phyloP scores from a whole-genome alignment of 768 basidiomycete genomes.

The Tricholoma bakamatsutake region DNA sequence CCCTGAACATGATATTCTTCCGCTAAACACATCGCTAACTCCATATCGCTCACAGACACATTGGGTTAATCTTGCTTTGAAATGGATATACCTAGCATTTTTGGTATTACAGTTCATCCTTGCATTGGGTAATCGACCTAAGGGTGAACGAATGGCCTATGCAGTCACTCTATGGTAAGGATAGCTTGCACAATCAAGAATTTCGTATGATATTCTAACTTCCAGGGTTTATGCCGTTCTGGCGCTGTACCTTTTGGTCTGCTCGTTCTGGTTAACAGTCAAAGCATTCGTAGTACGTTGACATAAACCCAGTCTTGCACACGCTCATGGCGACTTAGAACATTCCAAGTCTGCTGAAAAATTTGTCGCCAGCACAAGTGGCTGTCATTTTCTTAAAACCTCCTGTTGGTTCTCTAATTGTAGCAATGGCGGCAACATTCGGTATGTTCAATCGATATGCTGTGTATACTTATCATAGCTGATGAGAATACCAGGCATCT shows the following conservation, averaged over 20 bases:
- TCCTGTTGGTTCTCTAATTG: slow-evolving; percentile 75
- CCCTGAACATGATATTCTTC: neutral
- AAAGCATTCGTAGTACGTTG: slow-evolving; percentile 65
- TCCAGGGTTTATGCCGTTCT: slow-evolving; percentile 78
- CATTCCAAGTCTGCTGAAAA: slow-evolving; percentile 46
- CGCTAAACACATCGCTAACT: neutral
- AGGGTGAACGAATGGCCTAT: slow-evolving; percentile 78
- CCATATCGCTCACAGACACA: slow-evolving; percentile 52
- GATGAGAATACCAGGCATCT: slow-evolving; percentile 49
- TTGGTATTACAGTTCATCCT: slow-evolving; percentile 68
- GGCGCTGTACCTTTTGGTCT: slow-evolving; percentile 78
- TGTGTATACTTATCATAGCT: neutral
- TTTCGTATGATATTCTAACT: slow-evolving; percentile 5
- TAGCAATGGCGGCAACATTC: slow-evolving; percentile 84
- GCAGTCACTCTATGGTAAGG: slow-evolving; percentile 66
- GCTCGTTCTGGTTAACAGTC: slow-evolving; percentile 80
- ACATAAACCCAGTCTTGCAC: neutral
- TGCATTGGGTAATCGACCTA: slow-evolving; percentile 74
- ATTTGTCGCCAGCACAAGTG: slow-evolving; percentile 43
- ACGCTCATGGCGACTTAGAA: slow-evolving; percentile 26
- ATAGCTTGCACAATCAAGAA: neutral
- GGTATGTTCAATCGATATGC: slow-evolving; percentile 35
- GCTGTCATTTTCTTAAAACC: slow-evolving; percentile 62
- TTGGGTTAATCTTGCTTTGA: slow-evolving; percentile 78
- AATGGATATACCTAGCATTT: slow-evolving; percentile 86